A percentile compares a stretch with the other conserved stretches of the same genome.
Conservation (phyloP, 2,329 filamentous ascomycete genomes). For the Trichoderma polysporum region DNA sequence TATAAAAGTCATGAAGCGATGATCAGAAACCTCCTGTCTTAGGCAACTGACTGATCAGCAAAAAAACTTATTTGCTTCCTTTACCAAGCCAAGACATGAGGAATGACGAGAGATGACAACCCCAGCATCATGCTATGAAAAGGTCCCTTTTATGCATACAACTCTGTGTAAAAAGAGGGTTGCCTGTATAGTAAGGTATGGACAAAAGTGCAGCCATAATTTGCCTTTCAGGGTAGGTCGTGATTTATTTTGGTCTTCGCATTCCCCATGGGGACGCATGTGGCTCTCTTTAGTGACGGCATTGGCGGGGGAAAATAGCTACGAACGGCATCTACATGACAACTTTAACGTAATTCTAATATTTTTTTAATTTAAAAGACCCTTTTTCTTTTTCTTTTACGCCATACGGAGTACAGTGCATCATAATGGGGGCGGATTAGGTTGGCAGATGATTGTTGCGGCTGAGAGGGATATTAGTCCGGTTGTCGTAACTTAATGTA, state of each 20-base stretch:
- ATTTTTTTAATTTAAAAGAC: background rate
- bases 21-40: background rate
- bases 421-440: background rate
- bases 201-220: background rate
- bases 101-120: background rate
- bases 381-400: background rate
- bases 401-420: background rate
- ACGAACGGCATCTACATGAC: background rate
- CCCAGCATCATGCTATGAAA: background rate
- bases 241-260: background rate
- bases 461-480: no score
- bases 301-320: background rate
- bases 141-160: background rate
- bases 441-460: slow-evolving; percentile 8
- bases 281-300: background rate
- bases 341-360: background rate
- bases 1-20: background rate
- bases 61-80: background rate
- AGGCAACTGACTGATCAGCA: background rate
- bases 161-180: background rate
- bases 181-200: background rate
- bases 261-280: background rate
- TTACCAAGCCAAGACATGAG: background rate
- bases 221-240: background rate
- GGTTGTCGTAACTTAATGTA: no score